Conservation (phyloP, 2,329 filamentous ascomycete genomes). For the Akanthomyces lecanii region DNA sequence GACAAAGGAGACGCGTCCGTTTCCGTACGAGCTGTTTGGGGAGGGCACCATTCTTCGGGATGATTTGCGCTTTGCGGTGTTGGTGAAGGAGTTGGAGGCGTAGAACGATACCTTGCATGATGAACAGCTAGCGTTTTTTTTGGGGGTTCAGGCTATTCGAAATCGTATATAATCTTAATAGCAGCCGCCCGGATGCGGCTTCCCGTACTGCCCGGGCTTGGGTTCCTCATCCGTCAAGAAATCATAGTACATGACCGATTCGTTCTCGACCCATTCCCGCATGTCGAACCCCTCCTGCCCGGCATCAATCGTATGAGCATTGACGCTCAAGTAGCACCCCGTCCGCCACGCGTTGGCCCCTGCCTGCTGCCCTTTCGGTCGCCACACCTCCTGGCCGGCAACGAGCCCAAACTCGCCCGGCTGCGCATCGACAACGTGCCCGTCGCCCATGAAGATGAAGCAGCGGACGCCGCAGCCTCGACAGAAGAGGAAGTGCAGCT, state of each 20-base stretch:
- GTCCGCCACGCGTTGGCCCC: not conserved
- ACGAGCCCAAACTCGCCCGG: constrained; percentile 19
- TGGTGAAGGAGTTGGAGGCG: constrained; percentile 35
- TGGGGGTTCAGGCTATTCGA: not conserved
- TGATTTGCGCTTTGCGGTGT: constrained; percentile 39
- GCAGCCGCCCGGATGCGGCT: constrained; percentile 20
- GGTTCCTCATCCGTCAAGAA: constrained; percentile 17
- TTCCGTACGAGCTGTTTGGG: constrained; percentile 38
- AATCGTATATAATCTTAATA: constrained; percentile 16
- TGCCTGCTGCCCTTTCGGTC: not conserved
- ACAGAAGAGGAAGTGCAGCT: constrained; percentile 43
- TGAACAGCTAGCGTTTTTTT: not conserved
- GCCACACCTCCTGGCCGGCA: not conserved
- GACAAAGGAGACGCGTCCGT: constrained; percentile 38
- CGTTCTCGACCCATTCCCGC: constrained; percentile 33
- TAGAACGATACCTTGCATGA: not conserved
- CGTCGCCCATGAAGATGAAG: constrained; percentile 36
- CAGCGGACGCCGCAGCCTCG: constrained; percentile 41
- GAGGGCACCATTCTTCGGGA: constrained; percentile 36
- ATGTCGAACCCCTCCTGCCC: constrained; percentile 36
- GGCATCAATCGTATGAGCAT: constrained; percentile 34
- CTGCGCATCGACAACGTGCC: constrained; percentile 21
- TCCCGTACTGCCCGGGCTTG: constrained; percentile 11
- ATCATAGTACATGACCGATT: constrained; percentile 28
- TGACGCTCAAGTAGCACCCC: constrained; percentile 34